Conservation (phyloP, 1,284 basidiomycete species). For the Xanthoconium separans region DNA sequence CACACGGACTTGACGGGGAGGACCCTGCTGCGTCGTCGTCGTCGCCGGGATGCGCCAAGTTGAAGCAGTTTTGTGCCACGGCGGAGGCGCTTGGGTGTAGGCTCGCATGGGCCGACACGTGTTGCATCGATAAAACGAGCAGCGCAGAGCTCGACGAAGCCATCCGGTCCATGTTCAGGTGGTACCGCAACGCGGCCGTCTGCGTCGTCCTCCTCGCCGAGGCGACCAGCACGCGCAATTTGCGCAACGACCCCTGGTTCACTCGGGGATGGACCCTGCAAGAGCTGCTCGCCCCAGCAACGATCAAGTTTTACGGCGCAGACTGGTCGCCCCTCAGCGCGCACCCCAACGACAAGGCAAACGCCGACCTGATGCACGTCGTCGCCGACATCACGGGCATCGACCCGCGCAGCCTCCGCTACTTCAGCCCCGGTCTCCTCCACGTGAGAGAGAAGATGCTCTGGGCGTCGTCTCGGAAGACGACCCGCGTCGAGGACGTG, state of each 20-base stretch:
- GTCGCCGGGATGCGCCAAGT: slow-evolving; percentile 12
- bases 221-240: background rate
- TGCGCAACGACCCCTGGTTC: slow-evolving; percentile 19
- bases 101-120: slow-evolving; percentile 24
- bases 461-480: slow-evolving; percentile 22
- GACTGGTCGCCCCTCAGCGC: slow-evolving; percentile 11
- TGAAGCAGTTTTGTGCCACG: slow-evolving; percentile 15
- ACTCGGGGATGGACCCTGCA: slow-evolving; percentile 13
- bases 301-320: slow-evolving; percentile 19
- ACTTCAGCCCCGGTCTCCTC: slow-evolving; percentile 18
- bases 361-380: slow-evolving; percentile 4
- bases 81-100: slow-evolving; percentile 15
- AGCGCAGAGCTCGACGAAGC: slow-evolving; percentile 25
- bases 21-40: no score
- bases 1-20: slow-evolving; percentile 1
- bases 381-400: slow-evolving; percentile 13
- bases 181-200: slow-evolving; percentile 18
- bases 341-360: slow-evolving; percentile 18
- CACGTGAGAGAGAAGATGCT: slow-evolving; percentile 20
- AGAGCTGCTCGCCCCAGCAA: slow-evolving; percentile 22
- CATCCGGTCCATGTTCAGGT: slow-evolving; percentile 24
- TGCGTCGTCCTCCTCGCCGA: slow-evolving; percentile 17
- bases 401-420: slow-evolving; percentile 1
- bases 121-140: slow-evolving; percentile 21
- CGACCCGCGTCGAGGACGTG: slow-evolving; percentile 20